Percentiles rank a stretch among this genome's conserved stretches.
Evolutionary conservation across 305 asterid genomes (phyloP).

Genomic region (Fraxinus platypoda): DNA sequence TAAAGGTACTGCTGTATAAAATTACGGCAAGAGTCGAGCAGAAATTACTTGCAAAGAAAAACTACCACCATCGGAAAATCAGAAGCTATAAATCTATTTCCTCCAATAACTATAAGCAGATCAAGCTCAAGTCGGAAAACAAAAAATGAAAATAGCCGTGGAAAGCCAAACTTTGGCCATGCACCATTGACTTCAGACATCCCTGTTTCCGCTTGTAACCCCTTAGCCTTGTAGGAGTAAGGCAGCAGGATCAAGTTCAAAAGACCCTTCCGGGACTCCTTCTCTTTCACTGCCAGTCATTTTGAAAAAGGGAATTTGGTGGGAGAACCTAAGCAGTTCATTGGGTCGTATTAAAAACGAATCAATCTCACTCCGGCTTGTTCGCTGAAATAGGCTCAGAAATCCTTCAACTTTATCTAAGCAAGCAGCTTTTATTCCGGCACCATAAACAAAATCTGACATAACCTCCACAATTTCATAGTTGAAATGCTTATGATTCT

Average conservation of each 20-base stretch:
- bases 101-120: not conserved
- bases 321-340: slow-evolving; percentile 67
- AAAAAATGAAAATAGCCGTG: not conserved
- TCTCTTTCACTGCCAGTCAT: slow-evolving; percentile 66
- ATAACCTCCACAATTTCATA: slow-evolving; percentile 77
- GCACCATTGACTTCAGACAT: slow-evolving; percentile 18
- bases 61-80: not conserved
- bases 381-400: slow-evolving; percentile 60
- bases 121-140: not conserved
- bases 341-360: slow-evolving; percentile 38
- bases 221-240: slow-evolving; percentile 39
- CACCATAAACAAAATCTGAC: slow-evolving; percentile 43
- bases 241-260: slow-evolving; percentile 82
- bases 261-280: slow-evolving; percentile 71
- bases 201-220: slow-evolving; percentile 9
- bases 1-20: not conserved
- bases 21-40: not conserved
- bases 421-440: slow-evolving; percentile 49
- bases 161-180: slow-evolving; percentile 3
- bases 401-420: slow-evolving; percentile 68
- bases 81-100: not conserved
- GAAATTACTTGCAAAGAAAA: not conserved
- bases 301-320: slow-evolving; percentile 52
- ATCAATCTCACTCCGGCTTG: slow-evolving; percentile 21
- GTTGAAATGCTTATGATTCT: slow-evolving; percentile 35